phyloP scores from a whole-genome alignment of 495 filamentous ascomycete species.

The Paragyromitra xinjiangensis region DNA sequence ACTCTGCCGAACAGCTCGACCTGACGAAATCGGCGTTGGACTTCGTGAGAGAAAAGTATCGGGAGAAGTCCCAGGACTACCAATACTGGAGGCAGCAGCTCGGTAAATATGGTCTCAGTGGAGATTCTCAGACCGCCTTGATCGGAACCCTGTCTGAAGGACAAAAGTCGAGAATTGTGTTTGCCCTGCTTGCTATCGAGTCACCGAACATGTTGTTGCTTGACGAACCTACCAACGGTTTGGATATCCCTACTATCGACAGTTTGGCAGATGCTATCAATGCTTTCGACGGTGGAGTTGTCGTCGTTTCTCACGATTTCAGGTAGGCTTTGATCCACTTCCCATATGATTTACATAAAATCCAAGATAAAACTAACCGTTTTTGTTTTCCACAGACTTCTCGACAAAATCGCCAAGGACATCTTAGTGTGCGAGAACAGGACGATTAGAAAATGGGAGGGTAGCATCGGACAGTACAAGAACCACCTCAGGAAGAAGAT shows the following conservation, averaged over 20 bases:
- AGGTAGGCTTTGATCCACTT: conserved; percentile 67
- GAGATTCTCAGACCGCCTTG: conserved; percentile 92
- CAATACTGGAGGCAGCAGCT: conserved; percentile 99
- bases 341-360: neutral
- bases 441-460: conserved; percentile 87
- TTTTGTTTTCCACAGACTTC: conserved; percentile 67
- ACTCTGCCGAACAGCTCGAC: conserved; percentile 97
- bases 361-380: conserved; percentile 49
- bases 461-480: conserved; percentile 93
- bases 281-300: conserved; percentile 92
- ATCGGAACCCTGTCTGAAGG: conserved; percentile 98
- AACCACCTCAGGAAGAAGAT: conserved; percentile 99
- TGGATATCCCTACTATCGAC: conserved; percentile 99
- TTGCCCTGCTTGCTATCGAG: conserved; percentile 95
- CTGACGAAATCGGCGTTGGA: conserved; percentile 97
- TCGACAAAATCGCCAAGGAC: conserved; percentile 99
- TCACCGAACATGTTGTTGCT: conserved; percentile 96
- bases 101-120: conserved; percentile 88
- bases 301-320: conserved; percentile 98
- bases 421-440: conserved; percentile 99
- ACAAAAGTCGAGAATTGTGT: conserved; percentile 97
- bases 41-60: conserved; percentile 96
- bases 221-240: conserved; percentile 98
- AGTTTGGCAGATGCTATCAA: conserved; percentile 97
- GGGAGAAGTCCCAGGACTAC: conserved; percentile 89